phyloP scores from a whole-genome alignment of 2,329 filamentous ascomycete genomes.

The Lojkania enalia region DNA sequence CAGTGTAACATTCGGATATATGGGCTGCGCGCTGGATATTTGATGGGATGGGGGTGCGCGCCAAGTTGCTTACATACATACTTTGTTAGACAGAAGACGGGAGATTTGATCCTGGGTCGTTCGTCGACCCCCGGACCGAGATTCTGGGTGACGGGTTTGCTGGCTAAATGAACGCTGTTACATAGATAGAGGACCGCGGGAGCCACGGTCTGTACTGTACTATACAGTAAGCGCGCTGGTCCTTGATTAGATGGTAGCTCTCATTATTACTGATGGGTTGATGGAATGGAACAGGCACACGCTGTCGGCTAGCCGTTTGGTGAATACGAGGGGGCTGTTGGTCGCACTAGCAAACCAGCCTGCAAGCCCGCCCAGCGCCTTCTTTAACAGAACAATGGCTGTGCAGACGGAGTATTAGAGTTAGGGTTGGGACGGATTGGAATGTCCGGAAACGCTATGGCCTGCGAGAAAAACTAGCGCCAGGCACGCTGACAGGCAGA shows the following conservation, averaged over 20 bases:
- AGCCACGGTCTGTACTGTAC: no score
- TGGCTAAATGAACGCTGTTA: no score
- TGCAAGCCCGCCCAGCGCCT: conserved; percentile 2
- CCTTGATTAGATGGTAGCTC: conserved; percentile 14
- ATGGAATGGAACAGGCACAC: conserved; percentile 1
- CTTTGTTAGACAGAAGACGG: no score
- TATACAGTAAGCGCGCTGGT: neutral
- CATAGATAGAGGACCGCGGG: no score
- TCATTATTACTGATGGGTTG: conserved; percentile 9
- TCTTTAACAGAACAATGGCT: conserved; percentile 2
- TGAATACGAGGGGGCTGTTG: conserved; percentile 8
- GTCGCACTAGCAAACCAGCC: conserved; percentile 8
- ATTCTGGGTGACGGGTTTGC: no score
- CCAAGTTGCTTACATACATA: no score
- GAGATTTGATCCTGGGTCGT: no score
- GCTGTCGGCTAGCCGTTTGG: conserved; percentile 5
- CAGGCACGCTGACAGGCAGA: neutral
- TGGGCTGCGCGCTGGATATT: neutral
- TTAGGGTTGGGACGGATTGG: neutral
- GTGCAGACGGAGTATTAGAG: conserved; percentile 1
- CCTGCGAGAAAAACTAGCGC: neutral
- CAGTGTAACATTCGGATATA: neutral
- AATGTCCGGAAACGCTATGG: neutral
- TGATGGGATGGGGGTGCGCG: neutral
- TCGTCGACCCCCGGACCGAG: no score